Evolutionary conservation across 1,284 basidiomycete genomes (phyloP).

Genomic region (Agaricales sp.): DNA sequence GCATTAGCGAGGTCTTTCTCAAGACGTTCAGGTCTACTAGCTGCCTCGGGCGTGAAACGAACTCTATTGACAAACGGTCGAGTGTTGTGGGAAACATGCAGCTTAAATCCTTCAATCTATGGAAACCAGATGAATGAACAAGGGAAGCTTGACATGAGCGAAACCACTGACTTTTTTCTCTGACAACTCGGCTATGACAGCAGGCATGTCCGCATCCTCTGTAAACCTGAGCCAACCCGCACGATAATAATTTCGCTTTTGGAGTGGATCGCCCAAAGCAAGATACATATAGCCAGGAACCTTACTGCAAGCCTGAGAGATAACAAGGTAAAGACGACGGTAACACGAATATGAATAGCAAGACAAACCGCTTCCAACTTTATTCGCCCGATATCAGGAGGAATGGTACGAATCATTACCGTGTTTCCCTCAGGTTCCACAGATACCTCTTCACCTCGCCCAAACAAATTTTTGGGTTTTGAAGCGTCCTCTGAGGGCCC

Average conservation of each 20-base stretch:
- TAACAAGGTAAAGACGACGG: constrained; percentile 8
- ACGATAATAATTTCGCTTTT: constrained; percentile 85
- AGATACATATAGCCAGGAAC: constrained; percentile 70
- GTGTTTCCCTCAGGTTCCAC: constrained; percentile 76
- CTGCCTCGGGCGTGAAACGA: constrained; percentile 72
- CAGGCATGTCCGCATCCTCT: constrained; percentile 73
- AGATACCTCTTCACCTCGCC: constrained; percentile 65
- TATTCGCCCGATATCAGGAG: constrained; percentile 78
- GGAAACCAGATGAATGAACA: constrained; percentile 5
- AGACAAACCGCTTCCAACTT: constrained; percentile 76
- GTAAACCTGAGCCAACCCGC: constrained; percentile 85
- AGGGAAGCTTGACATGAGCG: constrained; percentile 4
- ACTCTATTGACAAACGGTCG: constrained; percentile 71
- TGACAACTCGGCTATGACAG: constrained; percentile 61
- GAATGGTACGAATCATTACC: constrained; percentile 89
- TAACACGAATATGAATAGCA: constrained; percentile 1
- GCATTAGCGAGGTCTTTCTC: constrained; percentile 70
- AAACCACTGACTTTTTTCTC: constrained; percentile 65
- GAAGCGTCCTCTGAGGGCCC: constrained; percentile 20
- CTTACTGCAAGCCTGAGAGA: constrained; percentile 47
- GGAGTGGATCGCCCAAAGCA: constrained; percentile 81
- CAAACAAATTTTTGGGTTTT: constrained; percentile 32
- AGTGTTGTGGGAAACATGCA: constrained; percentile 79
- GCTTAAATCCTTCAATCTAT: constrained; percentile 87
- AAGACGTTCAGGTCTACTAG: constrained; percentile 70